These are phyloP conservation scores for Sonneratia caseolaris DNA, from an alignment of 345 rosid species.

Conservation along the genomic window DNA sequence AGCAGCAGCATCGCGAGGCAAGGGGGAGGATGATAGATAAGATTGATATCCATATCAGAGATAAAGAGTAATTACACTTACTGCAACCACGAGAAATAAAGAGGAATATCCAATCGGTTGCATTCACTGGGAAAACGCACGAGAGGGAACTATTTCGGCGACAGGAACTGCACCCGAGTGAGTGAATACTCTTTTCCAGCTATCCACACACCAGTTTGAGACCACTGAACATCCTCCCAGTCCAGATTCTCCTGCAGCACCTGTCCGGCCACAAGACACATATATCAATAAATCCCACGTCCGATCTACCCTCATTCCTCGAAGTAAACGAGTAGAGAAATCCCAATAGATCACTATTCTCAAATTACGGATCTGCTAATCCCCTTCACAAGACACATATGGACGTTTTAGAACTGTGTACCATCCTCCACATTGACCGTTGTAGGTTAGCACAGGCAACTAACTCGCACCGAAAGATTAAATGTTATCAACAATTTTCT, in stretches of 20 bases:
- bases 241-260: conserved; percentile 82
- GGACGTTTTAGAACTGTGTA: too few species aligned
- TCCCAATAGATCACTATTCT: neutral
- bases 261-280: conserved; percentile 19
- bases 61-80: neutral
- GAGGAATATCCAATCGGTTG: neutral
- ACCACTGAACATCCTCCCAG: conserved; percentile 99
- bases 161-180: conserved; percentile 89
- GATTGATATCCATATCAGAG: too few species aligned
- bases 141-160: conserved; percentile 26
- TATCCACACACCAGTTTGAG: conserved; percentile 95
- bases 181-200: conserved; percentile 82
- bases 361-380: neutral
- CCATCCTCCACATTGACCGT: too few species aligned
- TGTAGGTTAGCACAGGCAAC: too few species aligned
- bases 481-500: neutral
- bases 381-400: too few species aligned
- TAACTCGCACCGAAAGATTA: neutral
- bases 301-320: neutral
- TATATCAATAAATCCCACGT: neutral
- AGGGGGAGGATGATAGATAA: too few species aligned
- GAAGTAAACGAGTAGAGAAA: too few species aligned
- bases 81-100: neutral
- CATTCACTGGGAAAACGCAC: neutral
- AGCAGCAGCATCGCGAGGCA: too few species aligned